A percentile compares a stretch with the other conserved stretches of the same genome.
Conservation (phyloP, 2,329 filamentous ascomycete genomes). For the Passalora sequoiae region DNA sequence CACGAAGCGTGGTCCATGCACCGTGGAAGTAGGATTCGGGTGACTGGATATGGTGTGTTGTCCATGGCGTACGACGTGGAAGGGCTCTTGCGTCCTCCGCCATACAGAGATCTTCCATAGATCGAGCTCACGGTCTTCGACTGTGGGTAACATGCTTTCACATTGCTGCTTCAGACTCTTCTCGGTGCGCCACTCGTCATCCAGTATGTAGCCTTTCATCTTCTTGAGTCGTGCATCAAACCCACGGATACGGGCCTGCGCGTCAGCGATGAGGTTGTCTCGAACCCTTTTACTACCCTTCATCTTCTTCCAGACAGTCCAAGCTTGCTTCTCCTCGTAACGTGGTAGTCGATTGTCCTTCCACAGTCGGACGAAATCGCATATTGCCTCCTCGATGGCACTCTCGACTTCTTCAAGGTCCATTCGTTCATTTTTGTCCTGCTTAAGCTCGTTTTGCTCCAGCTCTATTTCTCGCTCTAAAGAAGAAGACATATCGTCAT, state of each 20-base stretch:
- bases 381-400: conserved; percentile 53
- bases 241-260: conserved; percentile 41
- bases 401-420: conserved; percentile 45
- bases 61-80: conserved; percentile 18
- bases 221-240: conserved; percentile 53
- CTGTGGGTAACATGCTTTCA: conserved; percentile 56
- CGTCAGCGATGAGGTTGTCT: conserved; percentile 41
- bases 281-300: conserved; percentile 40
- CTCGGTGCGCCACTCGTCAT: conserved; percentile 50
- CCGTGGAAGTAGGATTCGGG: not conserved
- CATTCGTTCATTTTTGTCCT: conserved; percentile 24
- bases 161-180: conserved; percentile 54
- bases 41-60: not conserved
- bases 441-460: conserved; percentile 49
- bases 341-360: conserved; percentile 52
- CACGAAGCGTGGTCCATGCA: conserved; percentile 2
- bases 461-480: conserved; percentile 29
- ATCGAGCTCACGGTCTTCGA: conserved; percentile 56
- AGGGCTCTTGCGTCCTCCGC: conserved; percentile 27
- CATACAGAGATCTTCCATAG: conserved; percentile 45
- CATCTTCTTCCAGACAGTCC: conserved; percentile 57
- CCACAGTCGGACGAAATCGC: conserved; percentile 53
- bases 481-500: conserved; percentile 14
- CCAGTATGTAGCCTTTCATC: conserved; percentile 50
- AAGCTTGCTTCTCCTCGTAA: conserved; percentile 53